Evolutionary conservation across 495 filamentous ascomycete genomes (phyloP), one percentile per base, ranked within the genome.

Genomic region (Penicillium silybi): DNA sequence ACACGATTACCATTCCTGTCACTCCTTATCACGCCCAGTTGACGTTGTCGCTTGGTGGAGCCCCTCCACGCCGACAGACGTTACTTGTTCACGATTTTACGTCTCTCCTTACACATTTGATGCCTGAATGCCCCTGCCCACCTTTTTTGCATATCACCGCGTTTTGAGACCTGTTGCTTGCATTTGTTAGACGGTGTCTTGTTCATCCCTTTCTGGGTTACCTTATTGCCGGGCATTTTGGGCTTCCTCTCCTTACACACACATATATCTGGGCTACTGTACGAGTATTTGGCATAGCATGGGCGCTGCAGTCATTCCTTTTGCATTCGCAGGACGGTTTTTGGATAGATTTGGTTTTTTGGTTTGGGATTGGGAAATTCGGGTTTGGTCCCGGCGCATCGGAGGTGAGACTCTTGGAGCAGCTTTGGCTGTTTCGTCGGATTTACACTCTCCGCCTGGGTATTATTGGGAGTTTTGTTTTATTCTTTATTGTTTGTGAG

Each of bases 281-380:
- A 71, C 59, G 61, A 71, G 50, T 66, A 71, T 54, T 52, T 63
- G 55, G 70, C 70, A 73, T 75, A 68, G 68, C 63, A 66, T 63
- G 59, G 71, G 64, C 69, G 70, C 67, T 70, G 69, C 72, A 63
- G 67, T 73, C 72, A 62, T 71, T 75, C 72, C 70, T 75, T 74
- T 57, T 59, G 52, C 60, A 69, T 64, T 63, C 57, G 69, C 68
- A 66, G 70, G 66, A 63, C 59, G 54, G 49, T 52, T 61, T 61
- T 54, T 61, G 67, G 62, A 64, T 67, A 62, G 54, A 57, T 50
- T 56, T 62, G 57, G 50, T 59, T 55, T 37, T 48, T 59, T 56
- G 34, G 42, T 49, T 45, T 54, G 50, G 55, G 50, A 59, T 46
- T 60, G 63, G 18, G 3, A 26, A 13, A 27, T 25, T 46, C 26